Evolutionary conservation across 208 protist species (phyloP).

Genomic region (Acanthamoeba polyphaga): DNA sequence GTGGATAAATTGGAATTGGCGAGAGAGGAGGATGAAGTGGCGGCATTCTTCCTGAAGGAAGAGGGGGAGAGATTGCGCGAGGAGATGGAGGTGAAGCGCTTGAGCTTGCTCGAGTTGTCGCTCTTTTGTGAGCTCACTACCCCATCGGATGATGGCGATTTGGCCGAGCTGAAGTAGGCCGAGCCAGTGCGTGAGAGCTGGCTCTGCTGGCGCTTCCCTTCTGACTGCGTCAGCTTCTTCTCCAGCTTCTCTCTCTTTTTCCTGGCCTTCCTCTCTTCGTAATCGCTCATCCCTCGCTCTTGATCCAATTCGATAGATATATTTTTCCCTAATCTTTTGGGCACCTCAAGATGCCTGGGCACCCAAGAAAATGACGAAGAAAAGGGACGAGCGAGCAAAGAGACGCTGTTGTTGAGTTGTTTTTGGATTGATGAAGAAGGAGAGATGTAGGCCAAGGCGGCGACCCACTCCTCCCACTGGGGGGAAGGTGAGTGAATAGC

Average conservation of each 20-base stretch:
- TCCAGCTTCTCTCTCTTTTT: conserved; percentile 6
- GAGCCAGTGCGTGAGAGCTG: neutral
- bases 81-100: neutral
- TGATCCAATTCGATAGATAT: too few species aligned
- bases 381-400: too few species aligned
- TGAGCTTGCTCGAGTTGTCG: neutral
- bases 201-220: neutral
- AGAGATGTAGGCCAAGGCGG: conserved; percentile 9
- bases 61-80: conserved; percentile 2
- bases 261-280: neutral
- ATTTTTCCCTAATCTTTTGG: too few species aligned
- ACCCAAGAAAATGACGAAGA: too few species aligned
- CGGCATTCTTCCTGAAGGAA: neutral
- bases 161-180: neutral
- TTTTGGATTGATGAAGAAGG: neutral
- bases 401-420: too few species aligned
- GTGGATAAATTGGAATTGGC: neutral
- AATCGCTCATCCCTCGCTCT: neutral
- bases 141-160: neutral
- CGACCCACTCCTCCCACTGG: conserved; percentile 52
- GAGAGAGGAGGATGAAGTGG: neutral
- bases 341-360: too few species aligned
- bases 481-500: conserved; percentile 58
- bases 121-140: neutral
- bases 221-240: conserved; percentile 21